Percentiles rank a stretch among this genome's conserved stretches.
Evolutionary conservation across 257 asterid species (phyloP).

Genomic region (Voacanga thouarsii): DNA sequence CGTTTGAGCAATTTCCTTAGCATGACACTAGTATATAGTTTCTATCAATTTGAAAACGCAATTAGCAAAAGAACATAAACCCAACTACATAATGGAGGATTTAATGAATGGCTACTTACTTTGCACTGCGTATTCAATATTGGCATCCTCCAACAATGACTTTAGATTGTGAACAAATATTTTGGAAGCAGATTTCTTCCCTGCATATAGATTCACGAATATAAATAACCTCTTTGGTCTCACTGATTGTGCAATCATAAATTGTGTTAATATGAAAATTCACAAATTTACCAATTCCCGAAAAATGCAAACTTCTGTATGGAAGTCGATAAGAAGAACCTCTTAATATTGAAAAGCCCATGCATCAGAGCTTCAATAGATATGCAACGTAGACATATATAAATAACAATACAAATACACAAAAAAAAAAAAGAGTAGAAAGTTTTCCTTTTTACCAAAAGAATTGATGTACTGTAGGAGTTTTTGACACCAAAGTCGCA

Average conservation of each 20-base stretch:
- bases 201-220: too few species aligned
- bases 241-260: slow-evolving; percentile 40
- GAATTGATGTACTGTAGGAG: slow-evolving; percentile 58
- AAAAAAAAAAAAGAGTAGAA: background rate
- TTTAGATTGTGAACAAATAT: slow-evolving; percentile 60
- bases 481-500: slow-evolving; percentile 50
- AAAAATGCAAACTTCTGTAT: too few species aligned
- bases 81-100: background rate
- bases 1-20: slow-evolving; percentile 68
- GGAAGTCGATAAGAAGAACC: background rate
- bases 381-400: background rate
- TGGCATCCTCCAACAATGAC: slow-evolving; percentile 89
- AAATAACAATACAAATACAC: too few species aligned
- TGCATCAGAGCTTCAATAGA: background rate
- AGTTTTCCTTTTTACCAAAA: slow-evolving; percentile 70
- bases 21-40: slow-evolving; percentile 70
- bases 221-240: slow-evolving; percentile 86
- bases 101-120: slow-evolving; percentile 27
- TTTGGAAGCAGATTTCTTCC: slow-evolving; percentile 67
- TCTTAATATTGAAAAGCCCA: slow-evolving; percentile 7
- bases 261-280: background rate
- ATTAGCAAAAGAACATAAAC: background rate
- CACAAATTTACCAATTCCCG: too few species aligned
- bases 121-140: slow-evolving; percentile 58
- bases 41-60: slow-evolving; percentile 38